Percentiles rank a stretch among this genome's conserved stretches.
These are phyloP conservation scores for Terfezia claveryi DNA, from an alignment of 495 filamentous ascomycete genomes.

Conservation along the genomic window DNA sequence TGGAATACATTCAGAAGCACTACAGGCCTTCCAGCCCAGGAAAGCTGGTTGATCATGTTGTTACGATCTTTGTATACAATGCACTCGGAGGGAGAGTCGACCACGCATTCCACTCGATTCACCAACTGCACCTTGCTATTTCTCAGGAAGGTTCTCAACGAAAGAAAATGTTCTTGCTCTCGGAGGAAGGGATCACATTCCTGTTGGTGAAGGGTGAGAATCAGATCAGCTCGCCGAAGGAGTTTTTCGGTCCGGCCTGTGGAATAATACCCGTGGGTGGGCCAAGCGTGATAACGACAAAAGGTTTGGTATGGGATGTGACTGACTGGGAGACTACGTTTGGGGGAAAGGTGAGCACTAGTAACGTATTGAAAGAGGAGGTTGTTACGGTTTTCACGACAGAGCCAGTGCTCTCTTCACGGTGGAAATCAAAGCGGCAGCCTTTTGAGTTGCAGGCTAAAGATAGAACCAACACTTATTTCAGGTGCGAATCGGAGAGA, in stretches of 20 bases:
- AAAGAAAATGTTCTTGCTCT: constrained; percentile 18
- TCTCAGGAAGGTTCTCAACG: constrained; percentile 25
- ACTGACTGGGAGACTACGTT: constrained; percentile 56
- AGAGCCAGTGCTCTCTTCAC: constrained; percentile 67
- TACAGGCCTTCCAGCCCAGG: constrained; percentile 8
- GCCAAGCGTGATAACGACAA: constrained; percentile 47
- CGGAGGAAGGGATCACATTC: constrained; percentile 34
- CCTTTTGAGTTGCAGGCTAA: not conserved
- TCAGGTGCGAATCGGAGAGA: too few relatives aligned
- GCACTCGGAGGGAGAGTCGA: constrained; percentile 59
- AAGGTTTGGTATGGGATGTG: constrained; percentile 80
- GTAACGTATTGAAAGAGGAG: constrained; percentile 51
- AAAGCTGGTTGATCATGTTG: constrained; percentile 15
- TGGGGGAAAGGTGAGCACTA: constrained; percentile 72
- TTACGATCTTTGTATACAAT: constrained; percentile 1
- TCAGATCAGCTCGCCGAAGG: constrained; percentile 35
- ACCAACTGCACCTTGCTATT: constrained; percentile 45
- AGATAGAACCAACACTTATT: too few relatives aligned
- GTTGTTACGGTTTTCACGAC: constrained; percentile 39
- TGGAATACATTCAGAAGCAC: constrained; percentile 34
- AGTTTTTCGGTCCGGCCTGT: constrained; percentile 24
- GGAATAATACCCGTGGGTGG: constrained; percentile 69
- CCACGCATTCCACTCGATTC: constrained; percentile 70
- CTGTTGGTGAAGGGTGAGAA: constrained; percentile 48
- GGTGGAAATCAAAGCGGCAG: constrained; percentile 35